Conservation (phyloP, 2,329 filamentous ascomycete genomes). For the Colletotrichum orbiculare region DNA sequence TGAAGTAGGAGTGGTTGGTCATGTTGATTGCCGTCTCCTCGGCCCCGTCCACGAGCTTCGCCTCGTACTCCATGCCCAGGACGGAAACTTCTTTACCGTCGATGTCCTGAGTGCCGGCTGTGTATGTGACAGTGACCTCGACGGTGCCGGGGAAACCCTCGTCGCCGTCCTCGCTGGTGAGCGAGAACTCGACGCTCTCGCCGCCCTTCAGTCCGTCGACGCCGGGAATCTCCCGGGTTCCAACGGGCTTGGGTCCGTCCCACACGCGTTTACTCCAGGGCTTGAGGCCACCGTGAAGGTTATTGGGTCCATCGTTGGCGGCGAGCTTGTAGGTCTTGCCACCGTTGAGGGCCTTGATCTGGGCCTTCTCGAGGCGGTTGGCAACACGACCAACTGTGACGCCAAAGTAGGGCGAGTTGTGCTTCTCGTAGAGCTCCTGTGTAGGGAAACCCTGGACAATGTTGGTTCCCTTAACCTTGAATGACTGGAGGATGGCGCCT, state of each 20-base stretch:
- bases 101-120: slow-evolving; percentile 73
- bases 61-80: slow-evolving; percentile 90
- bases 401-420: slow-evolving; percentile 87
- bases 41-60: slow-evolving; percentile 76
- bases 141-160: slow-evolving; percentile 92
- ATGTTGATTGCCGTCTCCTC: slow-evolving; percentile 94
- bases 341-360: slow-evolving; percentile 77
- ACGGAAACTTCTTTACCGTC: slow-evolving; percentile 74
- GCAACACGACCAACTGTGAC: slow-evolving; percentile 90
- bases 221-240: slow-evolving; percentile 61
- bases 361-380: slow-evolving; percentile 81
- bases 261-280: slow-evolving; percentile 89
- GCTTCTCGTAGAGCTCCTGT: slow-evolving; percentile 76
- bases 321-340: slow-evolving; percentile 74
- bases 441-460: slow-evolving; percentile 89
- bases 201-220: slow-evolving; percentile 66
- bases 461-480: slow-evolving; percentile 81
- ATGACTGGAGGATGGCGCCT: slow-evolving; percentile 83
- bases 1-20: slow-evolving; percentile 93
- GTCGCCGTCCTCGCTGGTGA: slow-evolving; percentile 81
- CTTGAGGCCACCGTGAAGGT: slow-evolving; percentile 75
- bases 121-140: slow-evolving; percentile 82
- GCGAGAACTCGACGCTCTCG: slow-evolving; percentile 74
- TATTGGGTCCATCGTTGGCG: slow-evolving; percentile 82
- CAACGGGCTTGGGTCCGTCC: slow-evolving; percentile 74